phyloP scores from a whole-genome alignment of 257 asterid species.

The Salvia rosmarinus region DNA sequence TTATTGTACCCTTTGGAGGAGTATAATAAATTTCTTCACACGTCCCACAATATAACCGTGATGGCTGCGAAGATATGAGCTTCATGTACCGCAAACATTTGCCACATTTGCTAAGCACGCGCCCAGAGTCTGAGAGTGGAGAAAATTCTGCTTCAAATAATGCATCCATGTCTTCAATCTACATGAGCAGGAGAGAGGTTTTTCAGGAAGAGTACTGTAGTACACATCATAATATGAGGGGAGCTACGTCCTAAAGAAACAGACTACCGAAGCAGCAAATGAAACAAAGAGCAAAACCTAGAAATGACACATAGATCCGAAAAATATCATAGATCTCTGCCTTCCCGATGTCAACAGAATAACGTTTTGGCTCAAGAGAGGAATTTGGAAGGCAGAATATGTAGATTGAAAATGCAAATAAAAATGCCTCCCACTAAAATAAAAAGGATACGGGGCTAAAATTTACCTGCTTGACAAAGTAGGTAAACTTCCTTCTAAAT shows the following conservation, averaged over 20 bases:
- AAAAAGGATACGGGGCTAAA: constrained; percentile 9
- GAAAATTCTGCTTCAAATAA: constrained; percentile 95
- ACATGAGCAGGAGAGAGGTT: constrained; percentile 33
- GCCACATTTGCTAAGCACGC: constrained; percentile 86
- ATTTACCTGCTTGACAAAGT: constrained; percentile 90
- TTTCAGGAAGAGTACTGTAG: constrained; percentile 23
- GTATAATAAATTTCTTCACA: constrained; percentile 94
- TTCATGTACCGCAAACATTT: constrained; percentile 94
- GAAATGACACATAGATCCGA: neutral
- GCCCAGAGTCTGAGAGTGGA: constrained; percentile 86
- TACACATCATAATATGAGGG: too few relatives aligned
- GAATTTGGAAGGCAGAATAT: neutral
- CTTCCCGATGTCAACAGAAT: constrained; percentile 4
- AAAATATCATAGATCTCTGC: neutral
- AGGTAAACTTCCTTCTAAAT: constrained; percentile 77
- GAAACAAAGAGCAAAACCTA: neutral
- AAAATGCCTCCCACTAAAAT: constrained; percentile 17
- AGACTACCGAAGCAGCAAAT: too few relatives aligned
- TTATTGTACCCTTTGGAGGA: constrained; percentile 83
- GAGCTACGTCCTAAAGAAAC: neutral
- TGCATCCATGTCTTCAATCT: constrained; percentile 95
- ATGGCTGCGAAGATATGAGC: constrained; percentile 79
- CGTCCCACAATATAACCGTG: constrained; percentile 82
- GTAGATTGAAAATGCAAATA: neutral
- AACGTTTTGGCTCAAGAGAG: neutral